Conservation (phyloP, 2,329 filamentous ascomycete species). For the Phyllosticta ampelicida region DNA sequence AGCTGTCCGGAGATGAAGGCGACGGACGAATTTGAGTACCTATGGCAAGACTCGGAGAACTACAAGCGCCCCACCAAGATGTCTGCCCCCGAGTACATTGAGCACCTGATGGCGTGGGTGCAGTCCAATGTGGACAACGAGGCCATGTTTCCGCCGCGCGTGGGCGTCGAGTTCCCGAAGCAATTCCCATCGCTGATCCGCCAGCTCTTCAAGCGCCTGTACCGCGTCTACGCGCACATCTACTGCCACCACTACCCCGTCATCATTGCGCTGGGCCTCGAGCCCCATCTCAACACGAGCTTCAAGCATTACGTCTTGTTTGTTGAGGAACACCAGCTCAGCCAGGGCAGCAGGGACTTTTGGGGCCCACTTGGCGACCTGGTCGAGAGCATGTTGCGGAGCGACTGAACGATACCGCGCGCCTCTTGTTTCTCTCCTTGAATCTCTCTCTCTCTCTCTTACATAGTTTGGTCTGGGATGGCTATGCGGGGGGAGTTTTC, state of each 20-base stretch:
- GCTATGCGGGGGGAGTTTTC: too few relatives aligned
- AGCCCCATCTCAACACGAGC: slow-evolving; percentile 95
- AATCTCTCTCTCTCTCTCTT: neutral
- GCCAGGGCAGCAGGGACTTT: slow-evolving; percentile 81
- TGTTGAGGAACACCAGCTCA: slow-evolving; percentile 89
- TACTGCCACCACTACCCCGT: slow-evolving; percentile 99
- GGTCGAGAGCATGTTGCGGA: slow-evolving; percentile 95
- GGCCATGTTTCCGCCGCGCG: slow-evolving; percentile 84
- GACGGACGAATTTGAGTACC: slow-evolving; percentile 99
- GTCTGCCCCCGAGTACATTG: slow-evolving; percentile 93
- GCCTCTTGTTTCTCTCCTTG: neutral
- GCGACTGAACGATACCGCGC: slow-evolving; percentile 48
- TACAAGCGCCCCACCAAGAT: slow-evolving; percentile 97
- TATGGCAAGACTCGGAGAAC: slow-evolving; percentile 93
- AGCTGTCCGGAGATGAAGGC: slow-evolving; percentile 99
- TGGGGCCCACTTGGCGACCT: slow-evolving; percentile 93
- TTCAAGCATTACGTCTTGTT: slow-evolving; percentile 99
- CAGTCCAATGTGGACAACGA: slow-evolving; percentile 95
- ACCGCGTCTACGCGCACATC: slow-evolving; percentile 92
- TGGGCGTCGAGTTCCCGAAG: slow-evolving; percentile 86
- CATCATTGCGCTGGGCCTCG: slow-evolving; percentile 84
- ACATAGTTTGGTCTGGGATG: too few relatives aligned
- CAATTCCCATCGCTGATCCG: slow-evolving; percentile 87
- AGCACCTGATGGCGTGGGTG: slow-evolving; percentile 95
- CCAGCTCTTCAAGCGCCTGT: slow-evolving; percentile 99